Evolutionary conservation across 2,329 filamentous ascomycete species (phyloP).

Genomic region (Aquanectria penicillioides): DNA sequence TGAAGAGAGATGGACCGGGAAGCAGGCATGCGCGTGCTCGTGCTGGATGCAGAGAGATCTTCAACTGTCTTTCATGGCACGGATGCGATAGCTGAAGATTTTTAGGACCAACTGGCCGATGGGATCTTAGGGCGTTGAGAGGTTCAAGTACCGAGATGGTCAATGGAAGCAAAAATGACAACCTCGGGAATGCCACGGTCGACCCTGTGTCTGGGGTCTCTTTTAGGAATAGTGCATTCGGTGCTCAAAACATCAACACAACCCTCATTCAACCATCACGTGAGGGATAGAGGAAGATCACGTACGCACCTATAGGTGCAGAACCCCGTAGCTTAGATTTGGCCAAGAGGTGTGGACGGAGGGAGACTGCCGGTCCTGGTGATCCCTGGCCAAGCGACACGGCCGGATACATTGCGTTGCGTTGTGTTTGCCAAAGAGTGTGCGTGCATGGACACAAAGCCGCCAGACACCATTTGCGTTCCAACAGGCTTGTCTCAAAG

Average conservation of each 20-base stretch:
- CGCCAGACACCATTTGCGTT: constrained; percentile 13
- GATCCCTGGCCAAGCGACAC: background rate
- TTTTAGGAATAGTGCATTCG: constrained; percentile 11
- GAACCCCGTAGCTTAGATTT: background rate
- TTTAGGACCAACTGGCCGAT: constrained; percentile 6
- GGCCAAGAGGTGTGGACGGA: background rate
- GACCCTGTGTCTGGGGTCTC: constrained; percentile 1
- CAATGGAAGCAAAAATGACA: constrained; percentile 27
- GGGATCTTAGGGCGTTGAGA: constrained; percentile 20
- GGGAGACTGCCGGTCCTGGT: too few relatives aligned
- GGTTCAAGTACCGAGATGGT: constrained; percentile 39
- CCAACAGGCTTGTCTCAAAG: constrained; percentile 9
- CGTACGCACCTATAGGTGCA: background rate
- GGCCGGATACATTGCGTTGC: background rate
- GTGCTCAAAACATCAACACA: background rate
- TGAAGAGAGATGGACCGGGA: background rate
- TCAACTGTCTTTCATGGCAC: background rate
- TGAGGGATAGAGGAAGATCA: constrained; percentile 1
- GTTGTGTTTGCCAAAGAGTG: background rate
- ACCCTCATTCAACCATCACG: constrained; percentile 10
- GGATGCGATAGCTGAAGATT: constrained; percentile 16
- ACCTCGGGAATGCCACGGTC: constrained; percentile 39
- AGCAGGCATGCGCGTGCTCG: background rate
- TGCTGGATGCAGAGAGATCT: background rate
- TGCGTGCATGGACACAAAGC: background rate